These are phyloP conservation scores for Chalaropsis thielavioides DNA, from an alignment of 2,329 filamentous ascomycete genomes.

Conservation along the genomic window DNA sequence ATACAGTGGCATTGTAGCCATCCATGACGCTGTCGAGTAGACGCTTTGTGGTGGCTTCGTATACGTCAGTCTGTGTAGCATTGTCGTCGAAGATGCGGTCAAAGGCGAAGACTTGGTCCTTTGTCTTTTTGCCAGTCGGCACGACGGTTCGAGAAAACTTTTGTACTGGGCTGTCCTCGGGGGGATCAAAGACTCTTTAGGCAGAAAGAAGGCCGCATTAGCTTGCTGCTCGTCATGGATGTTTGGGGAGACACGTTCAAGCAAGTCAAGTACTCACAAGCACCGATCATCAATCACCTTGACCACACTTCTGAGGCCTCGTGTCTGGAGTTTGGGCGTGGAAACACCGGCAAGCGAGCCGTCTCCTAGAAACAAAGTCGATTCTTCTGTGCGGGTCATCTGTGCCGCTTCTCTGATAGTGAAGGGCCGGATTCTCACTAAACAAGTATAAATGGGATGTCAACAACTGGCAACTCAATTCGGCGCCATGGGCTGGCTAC, in stretches of 20 bases:
- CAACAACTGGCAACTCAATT: slow-evolving; percentile 20
- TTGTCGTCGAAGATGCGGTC: slow-evolving; percentile 96
- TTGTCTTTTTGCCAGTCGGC: slow-evolving; percentile 75
- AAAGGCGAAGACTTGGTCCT: slow-evolving; percentile 95
- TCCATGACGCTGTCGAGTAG: slow-evolving; percentile 93
- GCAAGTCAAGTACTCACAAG: slow-evolving; percentile 50
- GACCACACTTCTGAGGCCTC: slow-evolving; percentile 79
- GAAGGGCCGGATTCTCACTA: slow-evolving; percentile 56
- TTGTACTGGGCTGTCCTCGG: slow-evolving; percentile 84
- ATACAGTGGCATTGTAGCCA: slow-evolving; percentile 97
- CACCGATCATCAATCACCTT: slow-evolving; percentile 95
- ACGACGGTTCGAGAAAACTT: slow-evolving; percentile 73
- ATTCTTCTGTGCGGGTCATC: slow-evolving; percentile 65
- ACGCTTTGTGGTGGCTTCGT: slow-evolving; percentile 77
- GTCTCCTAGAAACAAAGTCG: slow-evolving; percentile 86
- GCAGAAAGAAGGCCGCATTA: background rate
- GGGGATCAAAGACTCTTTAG: slow-evolving; percentile 85
- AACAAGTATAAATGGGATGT: slow-evolving; percentile 18
- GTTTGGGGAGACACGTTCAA: no score
- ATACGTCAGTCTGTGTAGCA: slow-evolving; percentile 79
- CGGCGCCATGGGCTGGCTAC: background rate
- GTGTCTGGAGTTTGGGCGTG: slow-evolving; percentile 68
- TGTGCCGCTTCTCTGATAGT: slow-evolving; percentile 91
- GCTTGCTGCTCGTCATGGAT: background rate
- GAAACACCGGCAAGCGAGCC: slow-evolving; percentile 82